Conservation (phyloP, 2,329 filamentous ascomycete genomes). For the Fusarium proliferatum region DNA sequence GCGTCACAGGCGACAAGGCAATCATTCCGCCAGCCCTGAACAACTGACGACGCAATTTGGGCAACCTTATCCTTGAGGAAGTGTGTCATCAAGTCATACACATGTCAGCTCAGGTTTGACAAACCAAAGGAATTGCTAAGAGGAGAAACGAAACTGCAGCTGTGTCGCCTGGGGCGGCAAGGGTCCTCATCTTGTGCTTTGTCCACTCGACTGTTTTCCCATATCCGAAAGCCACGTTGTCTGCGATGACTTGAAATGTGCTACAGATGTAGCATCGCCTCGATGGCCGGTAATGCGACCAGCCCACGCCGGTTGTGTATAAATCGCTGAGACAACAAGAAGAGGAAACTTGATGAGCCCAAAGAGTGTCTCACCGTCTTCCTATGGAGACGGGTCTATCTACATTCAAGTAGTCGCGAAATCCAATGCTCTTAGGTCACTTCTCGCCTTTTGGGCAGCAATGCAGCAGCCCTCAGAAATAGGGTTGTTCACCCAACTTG, state of each 20-base stretch:
- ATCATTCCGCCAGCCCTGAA: slow-evolving; percentile 24
- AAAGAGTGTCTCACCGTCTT: background rate
- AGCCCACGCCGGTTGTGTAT: background rate
- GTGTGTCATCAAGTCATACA: slow-evolving; percentile 14
- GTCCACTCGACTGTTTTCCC: background rate
- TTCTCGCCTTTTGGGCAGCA: slow-evolving; percentile 29
- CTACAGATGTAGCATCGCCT: slow-evolving; percentile 17
- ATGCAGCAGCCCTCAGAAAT: slow-evolving; percentile 12
- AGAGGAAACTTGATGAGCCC: background rate
- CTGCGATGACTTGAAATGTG: slow-evolving; percentile 18
- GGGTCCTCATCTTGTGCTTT: slow-evolving; percentile 8
- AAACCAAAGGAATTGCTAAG: background rate
- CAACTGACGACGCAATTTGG: background rate
- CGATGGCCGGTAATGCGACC: background rate
- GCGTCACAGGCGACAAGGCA: slow-evolving; percentile 2
- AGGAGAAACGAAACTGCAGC: slow-evolving; percentile 20
- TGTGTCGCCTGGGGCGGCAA: slow-evolving; percentile 8
- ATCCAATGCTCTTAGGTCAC: background rate
- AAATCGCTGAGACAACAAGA: background rate
- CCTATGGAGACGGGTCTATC: background rate
- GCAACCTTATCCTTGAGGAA: background rate
- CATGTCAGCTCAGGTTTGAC: slow-evolving; percentile 23
- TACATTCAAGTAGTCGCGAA: slow-evolving; percentile 13
- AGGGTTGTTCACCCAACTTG: background rate
- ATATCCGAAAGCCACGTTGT: slow-evolving; percentile 7